Evolutionary conservation across 768 basidiomycete genomes (phyloP), one percentile per base, ranked within the genome.

Genomic region (Fistulinella prunicolor): DNA sequence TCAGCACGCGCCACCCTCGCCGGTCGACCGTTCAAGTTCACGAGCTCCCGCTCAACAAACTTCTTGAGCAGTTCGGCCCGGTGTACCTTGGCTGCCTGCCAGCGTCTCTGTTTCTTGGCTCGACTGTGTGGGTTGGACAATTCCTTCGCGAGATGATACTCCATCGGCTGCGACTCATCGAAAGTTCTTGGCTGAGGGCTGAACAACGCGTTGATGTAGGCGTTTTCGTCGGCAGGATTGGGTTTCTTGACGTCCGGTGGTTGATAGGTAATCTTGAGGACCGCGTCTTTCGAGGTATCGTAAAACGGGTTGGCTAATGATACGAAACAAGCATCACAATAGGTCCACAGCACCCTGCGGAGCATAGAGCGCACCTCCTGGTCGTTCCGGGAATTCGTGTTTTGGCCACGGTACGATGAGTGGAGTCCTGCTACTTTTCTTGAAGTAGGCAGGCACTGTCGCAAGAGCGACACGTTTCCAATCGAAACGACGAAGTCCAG

Each of bases 81-180:
- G 52, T 74, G 70, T 16, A 63, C 55, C 53, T 76, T 74, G 54
- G 74, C 76, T 4, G 71, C 73, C 63, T 86, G 80, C 85, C 86
- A 92, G 53, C 90, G 80, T 41, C 73, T 72, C 58, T 86, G 83
- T 64, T 87, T 90, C 73, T 88, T 90, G 9, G 89, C 86, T 17
- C 87, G 83, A 12, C 86, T 81, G 60, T 90, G 85, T 21, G 89
- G 89, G 64, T 91, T 90, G 22, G 86, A 75, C 32, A 93, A 78
- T 59, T 93, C 90, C 51, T 77, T 77, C 38, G 70, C 62, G 47
- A 93, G 67, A 59, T 81, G 80, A 20, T 77, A 60, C 62, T 93
- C 90, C 50, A 88, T 74, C 12, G 86, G 85, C 9, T 73, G 69
- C 13, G 73, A 65, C 10, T 75, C 73, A 24, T 82, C 75, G 53